Conservation (phyloP, 352 stramenopile genomes). For the Globisporangium uncinulatum region DNA sequence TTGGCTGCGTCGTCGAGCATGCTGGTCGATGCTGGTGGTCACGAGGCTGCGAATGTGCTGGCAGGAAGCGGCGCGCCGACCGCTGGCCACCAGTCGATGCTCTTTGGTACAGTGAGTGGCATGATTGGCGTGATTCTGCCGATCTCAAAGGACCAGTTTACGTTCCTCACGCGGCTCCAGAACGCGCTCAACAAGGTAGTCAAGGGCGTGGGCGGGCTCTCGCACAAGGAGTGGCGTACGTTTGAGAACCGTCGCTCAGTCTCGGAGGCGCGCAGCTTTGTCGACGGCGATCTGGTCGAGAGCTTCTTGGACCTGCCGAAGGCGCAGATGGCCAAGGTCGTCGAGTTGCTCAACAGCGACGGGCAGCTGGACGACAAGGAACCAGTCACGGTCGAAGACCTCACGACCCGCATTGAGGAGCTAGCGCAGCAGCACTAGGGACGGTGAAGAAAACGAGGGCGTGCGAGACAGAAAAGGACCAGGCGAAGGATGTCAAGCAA, state of each 20-base stretch:
- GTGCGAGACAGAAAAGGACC: too few relatives aligned
- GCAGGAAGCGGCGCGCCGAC: not conserved
- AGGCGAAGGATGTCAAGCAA: too few relatives aligned
- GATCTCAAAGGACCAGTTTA: slow-evolving; percentile 88
- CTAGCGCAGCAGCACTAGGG: slow-evolving; percentile 64
- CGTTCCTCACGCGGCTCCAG: slow-evolving; percentile 90
- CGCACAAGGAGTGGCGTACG: slow-evolving; percentile 90
- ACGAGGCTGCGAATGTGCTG: slow-evolving; percentile 3
- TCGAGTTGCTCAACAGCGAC: slow-evolving; percentile 90
- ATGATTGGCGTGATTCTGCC: slow-evolving; percentile 93
- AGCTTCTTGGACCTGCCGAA: slow-evolving; percentile 92
- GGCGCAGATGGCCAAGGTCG: slow-evolving; percentile 85
- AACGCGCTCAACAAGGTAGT: slow-evolving; percentile 86
- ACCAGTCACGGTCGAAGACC: slow-evolving; percentile 56
- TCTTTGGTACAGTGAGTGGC: slow-evolving; percentile 96
- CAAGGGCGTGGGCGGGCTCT: slow-evolving; percentile 90
- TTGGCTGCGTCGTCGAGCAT: slow-evolving; percentile 16
- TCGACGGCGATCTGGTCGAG: slow-evolving; percentile 95
- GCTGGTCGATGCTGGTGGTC: slow-evolving; percentile 48
- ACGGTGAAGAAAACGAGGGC: too few relatives aligned
- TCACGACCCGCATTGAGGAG: slow-evolving; percentile 73
- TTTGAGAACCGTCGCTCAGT: slow-evolving; percentile 88
- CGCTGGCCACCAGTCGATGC: slow-evolving; percentile 47
- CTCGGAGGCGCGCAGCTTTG: slow-evolving; percentile 89
- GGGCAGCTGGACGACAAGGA: slow-evolving; percentile 60